Percentiles rank a stretch among this genome's conserved stretches.
Conservation (phyloP, 176 grass and related monocot species). For the Urochloa ruziziensis region DNA sequence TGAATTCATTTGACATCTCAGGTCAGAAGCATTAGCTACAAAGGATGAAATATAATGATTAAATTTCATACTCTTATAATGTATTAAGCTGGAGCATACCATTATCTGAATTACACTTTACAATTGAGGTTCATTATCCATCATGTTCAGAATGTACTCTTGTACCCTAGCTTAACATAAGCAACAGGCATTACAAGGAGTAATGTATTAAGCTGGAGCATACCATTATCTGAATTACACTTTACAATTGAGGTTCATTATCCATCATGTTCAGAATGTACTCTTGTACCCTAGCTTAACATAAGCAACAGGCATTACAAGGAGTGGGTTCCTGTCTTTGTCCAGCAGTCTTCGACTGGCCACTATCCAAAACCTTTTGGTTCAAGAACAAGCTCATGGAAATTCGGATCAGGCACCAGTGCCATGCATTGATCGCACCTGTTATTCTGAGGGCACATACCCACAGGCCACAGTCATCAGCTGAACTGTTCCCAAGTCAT, state of each 20-base stretch:
- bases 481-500: not conserved
- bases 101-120: not conserved
- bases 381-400: not conserved
- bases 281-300: not conserved
- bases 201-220: not conserved
- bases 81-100: not conserved
- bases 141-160: not conserved
- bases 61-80: not conserved
- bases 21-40: not conserved
- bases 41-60: not conserved
- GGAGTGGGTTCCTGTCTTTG: not conserved
- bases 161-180: not conserved
- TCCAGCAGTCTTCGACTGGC: not conserved
- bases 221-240: not conserved
- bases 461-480: not conserved
- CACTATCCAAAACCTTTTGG: slow-evolving; percentile 1
- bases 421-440: not conserved
- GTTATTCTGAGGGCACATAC: not conserved
- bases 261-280: not conserved
- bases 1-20: not conserved
- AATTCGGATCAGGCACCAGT: slow-evolving; percentile 2
- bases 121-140: not conserved
- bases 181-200: not conserved
- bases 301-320: not conserved
- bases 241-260: not conserved